Evolutionary conservation across 176 grass and related monocot genomes (phyloP).

Genomic region (Raddia guianensis): DNA sequence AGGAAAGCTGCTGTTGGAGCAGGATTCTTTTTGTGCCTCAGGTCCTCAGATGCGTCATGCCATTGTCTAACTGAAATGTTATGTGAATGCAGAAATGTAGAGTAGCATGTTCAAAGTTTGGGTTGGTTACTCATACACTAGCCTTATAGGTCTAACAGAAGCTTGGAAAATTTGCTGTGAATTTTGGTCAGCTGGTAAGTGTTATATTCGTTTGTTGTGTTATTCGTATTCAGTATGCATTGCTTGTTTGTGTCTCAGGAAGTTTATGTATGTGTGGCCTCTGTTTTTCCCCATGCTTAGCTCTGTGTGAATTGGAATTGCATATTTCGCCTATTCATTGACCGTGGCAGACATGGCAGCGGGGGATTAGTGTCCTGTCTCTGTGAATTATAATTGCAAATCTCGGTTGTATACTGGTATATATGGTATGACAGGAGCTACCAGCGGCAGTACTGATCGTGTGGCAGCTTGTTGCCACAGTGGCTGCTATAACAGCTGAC

Average conservation of each 20-base stretch:
- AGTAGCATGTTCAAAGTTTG: conserved; percentile 39
- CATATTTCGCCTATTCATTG: no score
- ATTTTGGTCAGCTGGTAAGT: conserved; percentile 16
- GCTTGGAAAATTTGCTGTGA: not conserved
- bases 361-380: no score
- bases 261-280: no score
- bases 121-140: conserved; percentile 27
- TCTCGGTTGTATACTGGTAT: no score
- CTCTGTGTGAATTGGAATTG: no score
- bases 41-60: conserved; percentile 13
- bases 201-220: conserved; percentile 9
- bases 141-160: conserved; percentile 53
- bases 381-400: no score
- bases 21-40: conserved; percentile 27
- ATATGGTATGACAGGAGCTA: no score
- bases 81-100: conserved; percentile 35
- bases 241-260: not conserved
- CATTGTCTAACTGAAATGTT: conserved; percentile 27
- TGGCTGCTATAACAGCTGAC: no score
- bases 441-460: no score
- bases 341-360: no score
- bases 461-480: no score
- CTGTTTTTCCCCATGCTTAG: no score
- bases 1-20: conserved; percentile 29
- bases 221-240: not conserved